Base-by-base conservation (phyloP, 371 early-diverging fungal species). In the Actinomortierella wolfii region DNA sequence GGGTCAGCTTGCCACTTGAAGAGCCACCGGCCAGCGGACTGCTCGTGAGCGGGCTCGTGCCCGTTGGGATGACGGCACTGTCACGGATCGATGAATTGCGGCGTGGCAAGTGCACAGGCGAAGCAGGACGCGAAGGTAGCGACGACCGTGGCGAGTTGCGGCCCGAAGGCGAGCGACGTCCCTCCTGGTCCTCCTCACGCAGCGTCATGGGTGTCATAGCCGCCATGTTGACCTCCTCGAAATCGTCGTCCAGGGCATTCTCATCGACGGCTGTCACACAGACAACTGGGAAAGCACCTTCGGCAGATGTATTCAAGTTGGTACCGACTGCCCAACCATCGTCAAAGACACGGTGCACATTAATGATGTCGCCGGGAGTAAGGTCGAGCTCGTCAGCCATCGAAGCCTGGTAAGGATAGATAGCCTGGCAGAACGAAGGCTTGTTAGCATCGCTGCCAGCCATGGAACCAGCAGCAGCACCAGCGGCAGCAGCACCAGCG, bases 321-420 rank as follows among this genome's bases (percentile, higher is more conserved):
- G 80, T 77, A 2, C 91, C 91, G 8, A 89, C 78, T 17, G 84
- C 91, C 91, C 91, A 90, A 1, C 88, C 88, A 63, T 90, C 90
- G 56, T 87, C 86, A 64, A 87, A 89, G 39, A 71, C 77, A 49
- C 77, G 61, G 28, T 81, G 79, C 11, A 92, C 78, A 18, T 79
- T 83, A 5, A 92, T 78, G 51, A 87, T 79, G 70, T 92, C 92
- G 15, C 89, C 89, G 0, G 78, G 78, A 52, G 81, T 67, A 26
- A 92, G 68, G 42, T 81, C 84, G 18, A 92, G 73, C 54, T 92
- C 92, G 67, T 92, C 92, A 2, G 81, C 79, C 78, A 86, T 78
- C 44, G 82, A 80, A 14, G 88, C 79, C 39, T 81, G 78, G 64
- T 86, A 88, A 20, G 86, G 85, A 64, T 84, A 83, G 17, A 82